Evolutionary conservation across 1,284 basidiomycete genomes (phyloP).

Genomic region (Thelephora terrestris): DNA sequence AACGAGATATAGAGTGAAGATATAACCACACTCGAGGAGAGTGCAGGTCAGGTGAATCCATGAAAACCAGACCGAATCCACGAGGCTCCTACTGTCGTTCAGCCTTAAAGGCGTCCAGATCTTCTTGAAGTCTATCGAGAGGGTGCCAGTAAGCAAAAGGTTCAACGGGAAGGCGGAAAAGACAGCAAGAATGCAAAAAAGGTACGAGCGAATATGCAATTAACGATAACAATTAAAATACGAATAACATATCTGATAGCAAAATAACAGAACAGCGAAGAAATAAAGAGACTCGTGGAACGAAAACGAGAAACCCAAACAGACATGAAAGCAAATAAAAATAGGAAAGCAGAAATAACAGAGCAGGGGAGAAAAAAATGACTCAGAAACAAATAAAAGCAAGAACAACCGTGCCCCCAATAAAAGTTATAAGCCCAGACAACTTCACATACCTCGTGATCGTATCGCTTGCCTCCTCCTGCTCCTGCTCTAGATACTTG

Average conservation of each 20-base stretch:
- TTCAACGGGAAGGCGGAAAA: no score
- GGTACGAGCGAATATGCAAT: no score
- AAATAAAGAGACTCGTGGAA: conserved; percentile 28
- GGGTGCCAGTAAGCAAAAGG: no score
- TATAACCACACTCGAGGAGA: no score
- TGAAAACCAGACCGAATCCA: no score
- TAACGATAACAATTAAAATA: no score
- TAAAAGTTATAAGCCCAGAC: conserved; percentile 48
- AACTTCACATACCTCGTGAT: conserved; percentile 67
- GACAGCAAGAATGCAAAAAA: no score
- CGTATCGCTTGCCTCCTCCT: conserved; percentile 63
- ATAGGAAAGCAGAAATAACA: conserved; percentile 10
- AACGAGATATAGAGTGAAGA: neutral
- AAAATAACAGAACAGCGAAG: conserved; percentile 8
- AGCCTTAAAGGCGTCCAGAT: no score
- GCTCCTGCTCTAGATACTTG: conserved; percentile 63
- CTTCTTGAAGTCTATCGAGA: no score
- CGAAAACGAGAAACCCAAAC: conserved; percentile 11
- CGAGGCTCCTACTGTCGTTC: no score
- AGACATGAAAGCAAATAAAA: conserved; percentile 20
- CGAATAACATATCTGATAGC: conserved; percentile 27
- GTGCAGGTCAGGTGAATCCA: no score
- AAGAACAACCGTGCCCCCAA: conserved; percentile 43
- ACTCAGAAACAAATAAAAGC: conserved; percentile 43
- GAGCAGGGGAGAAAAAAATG: conserved; percentile 10